phyloP scores from a whole-genome alignment of 164 flowering plant species.

The Annona squamosa region DNA sequence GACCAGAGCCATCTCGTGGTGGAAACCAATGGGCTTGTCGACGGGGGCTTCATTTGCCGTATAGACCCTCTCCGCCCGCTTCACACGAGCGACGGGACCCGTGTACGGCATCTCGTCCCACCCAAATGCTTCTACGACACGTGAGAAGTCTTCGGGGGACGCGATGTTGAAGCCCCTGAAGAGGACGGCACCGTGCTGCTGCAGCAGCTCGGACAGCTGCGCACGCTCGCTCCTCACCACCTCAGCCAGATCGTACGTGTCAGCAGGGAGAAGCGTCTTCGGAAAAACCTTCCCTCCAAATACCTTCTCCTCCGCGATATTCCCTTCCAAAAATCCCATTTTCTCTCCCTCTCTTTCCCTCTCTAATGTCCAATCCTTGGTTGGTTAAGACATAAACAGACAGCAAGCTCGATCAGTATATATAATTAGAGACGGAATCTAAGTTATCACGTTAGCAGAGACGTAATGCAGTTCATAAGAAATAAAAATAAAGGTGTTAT shows the following conservation, averaged over 20 bases:
- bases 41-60: constrained; percentile 14
- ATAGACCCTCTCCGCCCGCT: constrained; percentile 9
- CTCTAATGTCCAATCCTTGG: neutral
- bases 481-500: no score
- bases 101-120: constrained; percentile 13
- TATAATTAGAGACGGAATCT: no score
- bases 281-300: constrained; percentile 11
- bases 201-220: constrained; percentile 4
- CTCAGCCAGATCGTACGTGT: constrained; percentile 7
- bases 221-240: constrained; percentile 8
- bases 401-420: no score
- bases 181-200: constrained; percentile 5
- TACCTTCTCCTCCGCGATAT: constrained; percentile 10
- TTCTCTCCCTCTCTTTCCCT: constrained; percentile 10
- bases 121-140: constrained; percentile 11
- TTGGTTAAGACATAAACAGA: no score
- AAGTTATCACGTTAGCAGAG: no score
- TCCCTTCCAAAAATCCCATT: constrained; percentile 10
- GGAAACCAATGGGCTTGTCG: constrained; percentile 8
- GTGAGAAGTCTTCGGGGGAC: constrained; percentile 4
- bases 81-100: constrained; percentile 3
- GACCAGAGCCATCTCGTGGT: constrained; percentile 17
- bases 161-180: constrained; percentile 7
- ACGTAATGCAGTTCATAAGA: no score
- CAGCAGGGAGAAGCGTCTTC: constrained; percentile 8